Evolutionary conservation across 2,329 filamentous ascomycete genomes (phyloP).

Genomic region (Alternaria brassicicola): DNA sequence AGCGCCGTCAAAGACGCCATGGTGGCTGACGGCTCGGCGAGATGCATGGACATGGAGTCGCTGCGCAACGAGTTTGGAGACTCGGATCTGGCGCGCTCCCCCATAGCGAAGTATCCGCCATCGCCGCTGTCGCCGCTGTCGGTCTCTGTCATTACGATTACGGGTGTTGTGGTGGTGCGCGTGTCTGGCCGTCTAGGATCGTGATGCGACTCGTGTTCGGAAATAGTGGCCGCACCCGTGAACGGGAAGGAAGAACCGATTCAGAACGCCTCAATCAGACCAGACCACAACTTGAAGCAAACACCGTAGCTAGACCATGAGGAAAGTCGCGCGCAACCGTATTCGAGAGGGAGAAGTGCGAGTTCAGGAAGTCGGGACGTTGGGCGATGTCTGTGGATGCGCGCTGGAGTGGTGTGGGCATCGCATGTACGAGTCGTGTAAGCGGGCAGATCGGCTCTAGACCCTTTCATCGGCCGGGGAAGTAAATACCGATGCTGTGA

Average conservation of each 20-base stretch:
- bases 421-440: slow-evolving; percentile 18
- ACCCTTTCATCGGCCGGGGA: slow-evolving; percentile 6
- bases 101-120: slow-evolving; percentile 41
- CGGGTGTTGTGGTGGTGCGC: slow-evolving; percentile 6
- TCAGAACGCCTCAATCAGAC: slow-evolving; percentile 5
- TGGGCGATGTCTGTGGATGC: slow-evolving; percentile 16
- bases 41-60: slow-evolving; percentile 40
- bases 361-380: slow-evolving; percentile 6
- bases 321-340: neutral
- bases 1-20: slow-evolving; percentile 58
- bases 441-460: slow-evolving; percentile 28
- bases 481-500: neutral
- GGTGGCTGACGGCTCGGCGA: slow-evolving; percentile 37
- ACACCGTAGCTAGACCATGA: slow-evolving; percentile 1
- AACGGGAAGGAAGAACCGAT: neutral
- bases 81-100: slow-evolving; percentile 24
- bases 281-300: slow-evolving; percentile 3
- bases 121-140: slow-evolving; percentile 23
- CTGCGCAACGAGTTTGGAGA: slow-evolving; percentile 42
- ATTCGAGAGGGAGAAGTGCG: neutral
- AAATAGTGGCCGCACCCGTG: neutral
- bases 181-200: neutral
- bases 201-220: neutral
- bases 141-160: slow-evolving; percentile 29
- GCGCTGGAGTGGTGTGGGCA: slow-evolving; percentile 16